These are phyloP conservation scores for Globisporangium ultimum DNA, from an alignment of 352 stramenopile species.

Conservation along the genomic window DNA sequence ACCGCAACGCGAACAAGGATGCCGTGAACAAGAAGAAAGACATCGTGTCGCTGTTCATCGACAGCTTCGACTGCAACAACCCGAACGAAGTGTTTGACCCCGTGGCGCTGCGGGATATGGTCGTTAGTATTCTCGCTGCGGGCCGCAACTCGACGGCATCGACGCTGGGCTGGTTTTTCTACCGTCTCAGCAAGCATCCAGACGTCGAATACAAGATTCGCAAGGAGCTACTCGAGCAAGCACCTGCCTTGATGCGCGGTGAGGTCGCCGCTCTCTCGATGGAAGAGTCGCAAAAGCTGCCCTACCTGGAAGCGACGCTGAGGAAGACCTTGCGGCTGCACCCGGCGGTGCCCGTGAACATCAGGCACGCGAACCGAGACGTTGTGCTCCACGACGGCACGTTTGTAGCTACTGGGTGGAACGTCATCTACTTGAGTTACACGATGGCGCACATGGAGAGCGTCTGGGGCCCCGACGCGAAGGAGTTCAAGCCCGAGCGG, in stretches of 20 bases:
- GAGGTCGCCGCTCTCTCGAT: constrained; percentile 3
- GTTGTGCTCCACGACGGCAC: constrained; percentile 55
- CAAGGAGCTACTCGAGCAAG: constrained; percentile 18
- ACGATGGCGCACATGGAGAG: constrained; percentile 31
- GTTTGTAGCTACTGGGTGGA: constrained; percentile 27
- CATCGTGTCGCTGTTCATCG: constrained; percentile 49
- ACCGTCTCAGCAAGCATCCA: constrained; percentile 33
- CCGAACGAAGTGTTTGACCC: constrained; percentile 3
- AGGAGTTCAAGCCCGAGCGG: constrained; percentile 43
- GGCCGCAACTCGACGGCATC: constrained; percentile 42
- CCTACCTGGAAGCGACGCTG: constrained; percentile 22
- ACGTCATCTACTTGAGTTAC: constrained; percentile 37
- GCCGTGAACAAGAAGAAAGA: constrained; percentile 13
- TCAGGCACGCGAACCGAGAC: constrained; percentile 25
- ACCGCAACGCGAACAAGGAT: not conserved
- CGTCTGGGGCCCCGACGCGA: constrained; percentile 45
- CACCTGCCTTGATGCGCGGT: constrained; percentile 2
- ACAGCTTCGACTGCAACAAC: constrained; percentile 21
- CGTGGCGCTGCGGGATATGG: constrained; percentile 34
- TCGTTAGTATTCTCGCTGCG: constrained; percentile 49
- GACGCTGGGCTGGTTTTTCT: constrained; percentile 43
- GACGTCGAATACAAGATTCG: constrained; percentile 24
- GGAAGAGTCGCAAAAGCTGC: constrained; percentile 7
- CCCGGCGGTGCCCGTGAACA: constrained; percentile 26
- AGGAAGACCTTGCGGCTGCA: constrained; percentile 31